Base-by-base conservation (phyloP, 768 basidiomycete species). In the Boletus vermiculosoides region DNA sequence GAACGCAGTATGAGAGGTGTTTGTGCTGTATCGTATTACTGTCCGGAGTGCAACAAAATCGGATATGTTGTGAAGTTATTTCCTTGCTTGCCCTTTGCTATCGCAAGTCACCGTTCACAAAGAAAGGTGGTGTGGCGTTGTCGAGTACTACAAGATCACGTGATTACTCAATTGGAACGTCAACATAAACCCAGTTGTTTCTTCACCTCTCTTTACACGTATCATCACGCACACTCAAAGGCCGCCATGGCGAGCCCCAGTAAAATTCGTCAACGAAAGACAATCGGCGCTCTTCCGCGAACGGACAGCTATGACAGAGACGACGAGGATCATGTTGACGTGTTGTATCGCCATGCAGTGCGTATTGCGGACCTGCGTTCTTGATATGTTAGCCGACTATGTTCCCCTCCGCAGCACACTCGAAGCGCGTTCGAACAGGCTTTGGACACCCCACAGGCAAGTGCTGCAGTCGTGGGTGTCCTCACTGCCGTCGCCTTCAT, bases 401-500 rank as follows among this genome's bases (percentile, higher is more conserved):
- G 45, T 31, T 47, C 9, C 20, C 53, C 39, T 64, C 79, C 33
- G n/a, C 48, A 80, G 88, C 78, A 73, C 63, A 77, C 79, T 57
- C 81, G 85, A 56, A 86, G 85, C 63, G 75, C 76, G 36, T 68
- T 85, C 11, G 89, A 92, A 68, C 73, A 80, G 59, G 60, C 83
- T 47, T 70, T 91, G 45, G 87, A 91, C 66, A 82, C 85, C 16
- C 75, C 76, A 46, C 77, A 79, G 54, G 86, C 82, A 48, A 92
- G 87, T 72, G 74, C 78, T 57, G 73, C 80, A 28, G 78, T 87
- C n/a, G 83, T 89, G 44, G 78, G 76, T 45, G 65, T 79, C 16
- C 78, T 92, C 44, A 94, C 92, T 20, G 77, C 83, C 4, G 71
- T 92, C 49, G 90, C 93, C 22, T 92, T 94, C 70, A 85, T 85